A percentile compares a stretch with the other conserved stretches of the same genome.
phyloP scores from a whole-genome alignment of 1,139 yeast species.

The Pichia sp. region DNA sequence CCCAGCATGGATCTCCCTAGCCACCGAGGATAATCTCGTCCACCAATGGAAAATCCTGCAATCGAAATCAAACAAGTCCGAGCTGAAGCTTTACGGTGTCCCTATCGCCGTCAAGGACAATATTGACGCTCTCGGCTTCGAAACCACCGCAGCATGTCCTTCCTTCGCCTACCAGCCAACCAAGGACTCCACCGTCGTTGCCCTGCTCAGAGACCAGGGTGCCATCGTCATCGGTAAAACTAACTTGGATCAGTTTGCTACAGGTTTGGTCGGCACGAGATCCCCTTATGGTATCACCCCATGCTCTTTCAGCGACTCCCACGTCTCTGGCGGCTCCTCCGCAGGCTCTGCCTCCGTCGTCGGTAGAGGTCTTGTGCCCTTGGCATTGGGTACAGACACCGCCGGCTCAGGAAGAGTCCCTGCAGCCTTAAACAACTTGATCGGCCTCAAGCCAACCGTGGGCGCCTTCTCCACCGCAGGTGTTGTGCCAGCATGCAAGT shows the following conservation, averaged over 20 bases:
- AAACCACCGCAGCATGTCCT: slow-evolving; percentile 95
- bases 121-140: slow-evolving; percentile 76
- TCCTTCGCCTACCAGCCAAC: slow-evolving; percentile 63
- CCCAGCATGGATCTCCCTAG: slow-evolving; percentile 88
- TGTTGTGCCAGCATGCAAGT: slow-evolving; percentile 96
- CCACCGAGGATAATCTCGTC: slow-evolving; percentile 51
- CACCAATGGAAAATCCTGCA: slow-evolving; percentile 81
- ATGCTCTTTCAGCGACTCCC: slow-evolving; percentile 65
- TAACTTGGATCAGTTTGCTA: slow-evolving; percentile 92
- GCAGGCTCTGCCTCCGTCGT: slow-evolving; percentile 97
- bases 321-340: slow-evolving; percentile 91
- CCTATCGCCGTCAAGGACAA: slow-evolving; percentile 94
- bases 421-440: slow-evolving; percentile 86
- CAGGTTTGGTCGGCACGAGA: slow-evolving; percentile 92
- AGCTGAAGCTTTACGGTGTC: slow-evolving; percentile 78
- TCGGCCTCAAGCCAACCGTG: slow-evolving; percentile 88
- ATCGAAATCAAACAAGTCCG: slow-evolving; percentile 48
- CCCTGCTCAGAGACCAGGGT: slow-evolving; percentile 69
- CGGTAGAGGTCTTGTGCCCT: slow-evolving; percentile 81
- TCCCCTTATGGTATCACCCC: slow-evolving; percentile 91
- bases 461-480: slow-evolving; percentile 84
- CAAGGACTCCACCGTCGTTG: slow-evolving; percentile 71
- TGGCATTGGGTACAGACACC: slow-evolving; percentile 91
- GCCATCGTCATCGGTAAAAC: slow-evolving; percentile 92
- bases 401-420: slow-evolving; percentile 99